A percentile compares a stretch with the other conserved stretches of the same genome.
phyloP scores from a whole-genome alignment of 1,284 basidiomycete species.

The Anthracocystis setariae region DNA sequence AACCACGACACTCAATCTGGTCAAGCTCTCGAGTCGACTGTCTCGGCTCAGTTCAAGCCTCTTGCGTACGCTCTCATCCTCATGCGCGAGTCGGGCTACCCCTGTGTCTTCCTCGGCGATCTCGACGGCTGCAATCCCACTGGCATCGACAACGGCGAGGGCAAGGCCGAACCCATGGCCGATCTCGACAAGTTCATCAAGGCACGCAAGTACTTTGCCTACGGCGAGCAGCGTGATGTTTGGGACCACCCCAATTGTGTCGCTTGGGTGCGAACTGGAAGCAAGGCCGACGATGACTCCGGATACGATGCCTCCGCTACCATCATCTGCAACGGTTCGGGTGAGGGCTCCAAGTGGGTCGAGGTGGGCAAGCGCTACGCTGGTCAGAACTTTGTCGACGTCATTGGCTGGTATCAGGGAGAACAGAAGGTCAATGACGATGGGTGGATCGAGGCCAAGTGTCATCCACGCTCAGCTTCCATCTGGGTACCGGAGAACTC shows the following conservation, averaged over 20 bases:
- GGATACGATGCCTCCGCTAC: slow-evolving; percentile 55
- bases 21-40: slow-evolving; percentile 72
- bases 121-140: slow-evolving; percentile 72
- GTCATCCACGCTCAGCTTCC: slow-evolving; percentile 36
- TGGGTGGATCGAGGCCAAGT: slow-evolving; percentile 53
- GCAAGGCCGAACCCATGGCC: slow-evolving; percentile 67
- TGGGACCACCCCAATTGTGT: slow-evolving; percentile 57
- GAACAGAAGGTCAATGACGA: slow-evolving; percentile 50
- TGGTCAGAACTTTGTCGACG: slow-evolving; percentile 53
- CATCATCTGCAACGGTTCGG: slow-evolving; percentile 54
- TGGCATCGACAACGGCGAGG: slow-evolving; percentile 56
- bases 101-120: slow-evolving; percentile 94
- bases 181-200: slow-evolving; percentile 70
- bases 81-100: slow-evolving; percentile 83
- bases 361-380: slow-evolving; percentile 49
- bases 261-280: slow-evolving; percentile 53
- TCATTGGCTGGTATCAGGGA: slow-evolving; percentile 55
- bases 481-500: slow-evolving; percentile 57
- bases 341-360: slow-evolving; percentile 51
- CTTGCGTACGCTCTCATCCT: slow-evolving; percentile 84
- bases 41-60: slow-evolving; percentile 73
- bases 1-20: slow-evolving; percentile 71
- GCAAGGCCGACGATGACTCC: slow-evolving; percentile 19
- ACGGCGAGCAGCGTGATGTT: slow-evolving; percentile 70
- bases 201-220: slow-evolving; percentile 71